Evolutionary conservation across 306 rosid species (phyloP).

Genomic region (Spatholobus suberectus): DNA sequence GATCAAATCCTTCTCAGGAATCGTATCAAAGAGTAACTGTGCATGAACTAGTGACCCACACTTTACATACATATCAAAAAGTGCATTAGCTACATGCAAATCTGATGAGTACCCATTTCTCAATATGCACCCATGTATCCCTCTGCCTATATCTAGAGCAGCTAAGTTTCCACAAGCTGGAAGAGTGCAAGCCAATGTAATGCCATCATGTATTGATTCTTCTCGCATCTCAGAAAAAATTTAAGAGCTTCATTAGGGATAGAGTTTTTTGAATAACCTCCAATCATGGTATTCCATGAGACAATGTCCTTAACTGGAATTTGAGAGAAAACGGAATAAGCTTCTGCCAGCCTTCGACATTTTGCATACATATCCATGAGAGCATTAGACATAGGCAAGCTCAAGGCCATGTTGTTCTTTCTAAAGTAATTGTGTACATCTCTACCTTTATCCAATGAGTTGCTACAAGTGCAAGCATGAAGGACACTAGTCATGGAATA

Average conservation of each 20-base stretch:
- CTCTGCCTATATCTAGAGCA: constrained; percentile 70
- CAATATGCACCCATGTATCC: constrained; percentile 64
- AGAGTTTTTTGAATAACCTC: constrained; percentile 66
- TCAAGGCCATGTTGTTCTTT: constrained; percentile 48
- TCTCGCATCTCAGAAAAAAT: constrained; percentile 60
- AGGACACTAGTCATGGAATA: background rate
- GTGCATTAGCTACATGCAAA: constrained; percentile 60
- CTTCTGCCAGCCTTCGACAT: constrained; percentile 79
- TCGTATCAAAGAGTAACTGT: constrained; percentile 52
- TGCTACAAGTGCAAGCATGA: constrained; percentile 21
- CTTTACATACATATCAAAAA: constrained; percentile 75
- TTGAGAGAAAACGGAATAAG: constrained; percentile 54
- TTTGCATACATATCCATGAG: constrained; percentile 81
- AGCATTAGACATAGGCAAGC: constrained; percentile 64
- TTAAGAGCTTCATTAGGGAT: constrained; percentile 69
- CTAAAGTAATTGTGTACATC: constrained; percentile 54
- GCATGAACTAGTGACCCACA: constrained; percentile 70
- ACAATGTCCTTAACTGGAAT: constrained; percentile 55
- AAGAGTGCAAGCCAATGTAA: constrained; percentile 64
- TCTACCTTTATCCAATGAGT: background rate
- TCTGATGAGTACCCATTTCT: constrained; percentile 59
- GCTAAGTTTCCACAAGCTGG: constrained; percentile 83
- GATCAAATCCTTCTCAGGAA: constrained; percentile 62
- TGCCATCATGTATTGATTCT: constrained; percentile 57
- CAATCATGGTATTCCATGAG: constrained; percentile 74